Conservation (phyloP, 225 moss, liverwort and hornwort species). For the Sphagnum contortum region DNA sequence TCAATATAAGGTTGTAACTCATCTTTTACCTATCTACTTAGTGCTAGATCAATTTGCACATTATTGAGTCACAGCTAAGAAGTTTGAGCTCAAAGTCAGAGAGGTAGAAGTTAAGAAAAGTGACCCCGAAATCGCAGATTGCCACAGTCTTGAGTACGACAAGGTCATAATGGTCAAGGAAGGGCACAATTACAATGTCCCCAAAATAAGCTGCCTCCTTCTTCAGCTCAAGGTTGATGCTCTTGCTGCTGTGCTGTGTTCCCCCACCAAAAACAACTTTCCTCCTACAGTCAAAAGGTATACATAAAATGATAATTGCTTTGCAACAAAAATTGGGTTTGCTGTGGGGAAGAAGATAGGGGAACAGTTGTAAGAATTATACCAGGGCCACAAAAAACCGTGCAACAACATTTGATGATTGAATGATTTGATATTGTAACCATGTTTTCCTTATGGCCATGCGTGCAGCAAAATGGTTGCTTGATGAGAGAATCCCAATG, state of each 20-base stretch:
- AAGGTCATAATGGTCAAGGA: constrained; percentile 52
- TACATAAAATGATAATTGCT: too few relatives aligned
- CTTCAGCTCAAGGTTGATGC: constrained; percentile 45
- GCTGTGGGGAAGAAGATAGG: too few relatives aligned
- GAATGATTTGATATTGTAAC: constrained; percentile 22
- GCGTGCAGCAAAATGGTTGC: constrained; percentile 24
- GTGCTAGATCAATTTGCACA: too few relatives aligned
- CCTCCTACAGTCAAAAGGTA: too few relatives aligned
- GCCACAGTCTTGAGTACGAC: constrained; percentile 62
- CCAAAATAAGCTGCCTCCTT: constrained; percentile 54
- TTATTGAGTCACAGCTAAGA: too few relatives aligned
- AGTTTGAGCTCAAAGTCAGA: too few relatives aligned
- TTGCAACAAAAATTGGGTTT: too few relatives aligned
- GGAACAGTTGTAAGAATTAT: not conserved
- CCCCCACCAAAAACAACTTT: too few relatives aligned
- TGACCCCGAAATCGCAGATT: constrained; percentile 52
- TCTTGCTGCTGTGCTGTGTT: constrained; percentile 45
- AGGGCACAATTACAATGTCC: constrained; percentile 47
- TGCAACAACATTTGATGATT: constrained; percentile 11
- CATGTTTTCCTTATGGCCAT: constrained; percentile 40
- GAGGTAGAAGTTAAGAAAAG: too few relatives aligned
- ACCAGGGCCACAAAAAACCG: constrained; percentile 40
- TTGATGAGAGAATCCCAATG: constrained; percentile 27
- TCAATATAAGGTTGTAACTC: too few relatives aligned
- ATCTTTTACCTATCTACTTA: too few relatives aligned